phyloP scores from a whole-genome alignment of 1,139 yeast species.

The Saccharomycopsis crataegensis region DNA sequence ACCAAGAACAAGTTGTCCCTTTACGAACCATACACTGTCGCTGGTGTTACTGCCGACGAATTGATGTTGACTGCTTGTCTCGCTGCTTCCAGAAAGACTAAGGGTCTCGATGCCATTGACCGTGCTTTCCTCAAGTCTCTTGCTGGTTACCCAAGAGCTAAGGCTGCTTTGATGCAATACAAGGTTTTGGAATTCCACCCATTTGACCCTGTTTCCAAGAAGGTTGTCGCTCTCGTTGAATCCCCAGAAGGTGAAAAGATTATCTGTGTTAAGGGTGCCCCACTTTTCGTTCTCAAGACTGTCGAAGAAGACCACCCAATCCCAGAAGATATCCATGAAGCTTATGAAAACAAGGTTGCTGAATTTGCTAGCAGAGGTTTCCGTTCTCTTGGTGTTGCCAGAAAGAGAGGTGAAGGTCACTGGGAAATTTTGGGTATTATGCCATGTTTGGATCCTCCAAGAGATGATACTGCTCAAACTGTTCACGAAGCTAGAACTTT shows the following conservation, averaged over 20 bases:
- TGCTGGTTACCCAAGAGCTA: conserved; percentile 83
- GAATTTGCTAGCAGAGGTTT: conserved; percentile 98
- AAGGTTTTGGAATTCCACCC: conserved; percentile 95
- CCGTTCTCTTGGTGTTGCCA: conserved; percentile 98
- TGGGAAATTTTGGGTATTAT: conserved; percentile 97
- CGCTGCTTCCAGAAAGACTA: conserved; percentile 98
- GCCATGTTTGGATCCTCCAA: conserved; percentile 99
- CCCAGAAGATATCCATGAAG: conserved; percentile 91
- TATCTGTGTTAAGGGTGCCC: conserved; percentile 97
- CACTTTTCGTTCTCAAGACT: conserved; percentile 88
- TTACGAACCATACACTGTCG: conserved; percentile 98
- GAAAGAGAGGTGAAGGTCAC: conserved; percentile 99
- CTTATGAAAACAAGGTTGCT: conserved; percentile 94
- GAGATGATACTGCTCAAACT: conserved; percentile 85
- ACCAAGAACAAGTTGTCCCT: conserved; percentile 95
- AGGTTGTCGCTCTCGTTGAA: conserved; percentile 90
- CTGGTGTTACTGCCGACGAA: conserved; percentile 97
- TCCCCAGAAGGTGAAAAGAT: conserved; percentile 96
- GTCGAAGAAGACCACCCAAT: conserved; percentile 96
- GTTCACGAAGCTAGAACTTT: conserved; percentile 87
- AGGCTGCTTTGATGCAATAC: conserved; percentile 91
- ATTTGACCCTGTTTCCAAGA: conserved; percentile 95
- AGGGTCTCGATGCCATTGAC: conserved; percentile 98
- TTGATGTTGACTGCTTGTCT: conserved; percentile 96
- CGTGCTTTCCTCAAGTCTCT: conserved; percentile 94